Evolutionary conservation across 495 filamentous ascomycete species (phyloP).

Genomic region (Penicillium fimorum): DNA sequence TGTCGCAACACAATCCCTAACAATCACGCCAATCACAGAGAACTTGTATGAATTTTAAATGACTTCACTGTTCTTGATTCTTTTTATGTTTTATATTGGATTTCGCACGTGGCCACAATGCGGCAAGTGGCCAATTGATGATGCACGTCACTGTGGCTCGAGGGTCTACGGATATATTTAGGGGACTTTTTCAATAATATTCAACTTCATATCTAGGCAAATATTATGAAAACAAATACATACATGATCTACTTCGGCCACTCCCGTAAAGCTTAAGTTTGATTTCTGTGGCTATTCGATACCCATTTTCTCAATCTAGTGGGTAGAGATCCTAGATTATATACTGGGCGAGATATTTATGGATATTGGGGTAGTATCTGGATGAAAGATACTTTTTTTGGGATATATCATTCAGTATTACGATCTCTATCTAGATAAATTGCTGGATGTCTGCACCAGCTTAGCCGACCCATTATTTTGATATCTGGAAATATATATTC

Average conservation of each 20-base stretch:
- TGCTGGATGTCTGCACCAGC: constrained; percentile 52
- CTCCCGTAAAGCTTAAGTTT: too few relatives aligned
- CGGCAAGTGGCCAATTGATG: constrained; percentile 5
- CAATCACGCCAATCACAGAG: not conserved
- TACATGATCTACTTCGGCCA: too few relatives aligned
- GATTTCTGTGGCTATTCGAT: too few relatives aligned
- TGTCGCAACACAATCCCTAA: not conserved
- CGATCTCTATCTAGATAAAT: constrained; percentile 56
- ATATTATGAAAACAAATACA: too few relatives aligned
- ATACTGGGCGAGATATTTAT: not conserved
- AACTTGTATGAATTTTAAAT: not conserved
- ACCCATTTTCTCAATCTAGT: too few relatives aligned
- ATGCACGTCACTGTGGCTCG: constrained; percentile 6
- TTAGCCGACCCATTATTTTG: constrained; percentile 52
- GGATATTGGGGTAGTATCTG: not conserved
- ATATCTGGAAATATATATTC: constrained; percentile 40
- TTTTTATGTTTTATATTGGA: not conserved
- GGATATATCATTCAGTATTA: constrained; percentile 41
- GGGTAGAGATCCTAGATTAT: too few relatives aligned
- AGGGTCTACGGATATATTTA: not conserved
- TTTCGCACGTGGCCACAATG: not conserved
- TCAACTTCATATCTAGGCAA: too few relatives aligned
- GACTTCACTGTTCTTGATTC: not conserved
- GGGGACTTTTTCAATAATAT: too few relatives aligned
- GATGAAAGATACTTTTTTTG: constrained; percentile 46